Evolutionary conservation across 495 filamentous ascomycete species (phyloP).

Genomic region (Penicillium parvum): DNA sequence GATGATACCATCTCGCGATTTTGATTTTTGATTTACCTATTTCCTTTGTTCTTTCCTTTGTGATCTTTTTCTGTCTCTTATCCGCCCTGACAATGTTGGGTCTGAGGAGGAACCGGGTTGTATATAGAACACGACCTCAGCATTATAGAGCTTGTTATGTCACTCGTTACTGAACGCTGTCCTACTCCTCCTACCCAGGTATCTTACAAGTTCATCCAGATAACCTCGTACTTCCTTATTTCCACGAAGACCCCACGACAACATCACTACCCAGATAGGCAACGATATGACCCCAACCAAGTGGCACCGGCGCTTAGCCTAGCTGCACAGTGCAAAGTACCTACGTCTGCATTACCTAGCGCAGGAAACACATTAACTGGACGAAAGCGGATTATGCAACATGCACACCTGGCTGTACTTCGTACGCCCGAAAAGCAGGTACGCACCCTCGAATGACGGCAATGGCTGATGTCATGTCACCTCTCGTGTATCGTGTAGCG

Average conservation of each 20-base stretch:
- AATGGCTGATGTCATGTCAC: constrained; percentile 16
- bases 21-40: constrained; percentile 16
- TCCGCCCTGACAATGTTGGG: constrained; percentile 1
- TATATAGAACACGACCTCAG: not conserved
- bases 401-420: too few species aligned
- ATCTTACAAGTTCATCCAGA: not conserved
- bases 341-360: not conserved
- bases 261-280: not conserved
- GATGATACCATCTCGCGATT: constrained; percentile 47
- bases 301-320: constrained; percentile 1
- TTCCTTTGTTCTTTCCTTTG: constrained; percentile 2
- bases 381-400: too few species aligned
- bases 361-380: too few species aligned
- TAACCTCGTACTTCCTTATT: constrained; percentile 7
- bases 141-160: constrained; percentile 6
- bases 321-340: constrained; percentile 2
- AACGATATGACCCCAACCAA: constrained; percentile 4
- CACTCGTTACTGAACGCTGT: constrained; percentile 2
- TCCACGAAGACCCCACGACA: constrained; percentile 6
- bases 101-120: constrained; percentile 2
- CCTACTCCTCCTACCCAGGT: not conserved
- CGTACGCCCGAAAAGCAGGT: not conserved
- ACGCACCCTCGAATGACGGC: not conserved
- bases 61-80: constrained; percentile 1
- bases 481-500: not conserved